Evolutionary conservation across 2,329 filamentous ascomycete genomes (phyloP).

Genomic region (Chaetoscypha palmicola): DNA sequence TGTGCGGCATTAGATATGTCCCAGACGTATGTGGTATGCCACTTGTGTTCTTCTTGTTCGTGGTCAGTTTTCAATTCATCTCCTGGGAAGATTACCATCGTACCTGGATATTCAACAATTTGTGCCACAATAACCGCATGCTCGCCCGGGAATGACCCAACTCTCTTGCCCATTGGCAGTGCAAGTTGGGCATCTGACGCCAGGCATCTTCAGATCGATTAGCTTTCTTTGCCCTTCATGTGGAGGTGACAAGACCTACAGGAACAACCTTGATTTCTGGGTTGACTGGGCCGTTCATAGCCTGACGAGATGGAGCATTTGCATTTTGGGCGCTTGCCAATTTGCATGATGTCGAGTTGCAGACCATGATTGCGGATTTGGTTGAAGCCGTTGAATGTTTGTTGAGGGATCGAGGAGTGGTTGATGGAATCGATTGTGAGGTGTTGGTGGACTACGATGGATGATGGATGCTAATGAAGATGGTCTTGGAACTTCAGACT

Average conservation of each 20-base stretch:
- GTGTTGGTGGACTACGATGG: not conserved
- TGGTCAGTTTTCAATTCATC: slow-evolving; percentile 6
- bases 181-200: slow-evolving; percentile 47
- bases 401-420: not conserved
- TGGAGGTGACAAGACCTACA: slow-evolving; percentile 10
- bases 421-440: not conserved
- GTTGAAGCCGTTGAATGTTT: not conserved
- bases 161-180: slow-evolving; percentile 42
- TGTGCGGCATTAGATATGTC: no score
- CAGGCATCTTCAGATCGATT: slow-evolving; percentile 36
- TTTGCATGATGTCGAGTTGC: slow-evolving; percentile 6
- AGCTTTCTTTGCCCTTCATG: slow-evolving; percentile 2
- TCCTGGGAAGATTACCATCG: not conserved
- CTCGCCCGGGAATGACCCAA: slow-evolving; percentile 49
- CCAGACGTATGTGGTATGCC: no score
- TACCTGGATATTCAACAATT: slow-evolving; percentile 20
- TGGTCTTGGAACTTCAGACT: slow-evolving; percentile 5
- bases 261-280: slow-evolving; percentile 16
- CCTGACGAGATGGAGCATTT: slow-evolving; percentile 6
- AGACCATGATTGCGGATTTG: slow-evolving; percentile 11
- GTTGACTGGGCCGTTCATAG: slow-evolving; percentile 2
- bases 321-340: slow-evolving; percentile 1
- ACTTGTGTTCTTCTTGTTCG: no score
- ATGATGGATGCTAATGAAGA: not conserved
- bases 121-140: slow-evolving; percentile 45